A percentile compares a stretch with the other conserved stretches of the same genome.
Conservation (phyloP, 495 filamentous ascomycete species). For the Xylaria bambusicola region DNA sequence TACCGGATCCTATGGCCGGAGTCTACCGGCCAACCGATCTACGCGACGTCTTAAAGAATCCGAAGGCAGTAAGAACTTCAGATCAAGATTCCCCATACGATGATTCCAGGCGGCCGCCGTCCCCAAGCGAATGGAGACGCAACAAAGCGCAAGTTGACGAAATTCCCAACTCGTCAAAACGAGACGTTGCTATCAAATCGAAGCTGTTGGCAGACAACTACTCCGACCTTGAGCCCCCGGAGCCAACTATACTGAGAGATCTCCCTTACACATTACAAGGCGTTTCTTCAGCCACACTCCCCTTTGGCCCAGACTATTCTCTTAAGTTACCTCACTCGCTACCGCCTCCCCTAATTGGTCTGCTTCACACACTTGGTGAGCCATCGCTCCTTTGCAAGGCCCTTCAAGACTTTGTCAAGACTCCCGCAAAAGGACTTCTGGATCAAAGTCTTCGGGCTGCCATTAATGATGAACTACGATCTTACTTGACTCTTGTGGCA, state of each 20-base stretch:
- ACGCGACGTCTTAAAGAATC: constrained; percentile 34
- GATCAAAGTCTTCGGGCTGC: constrained; percentile 92
- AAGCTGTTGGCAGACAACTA: constrained; percentile 54
- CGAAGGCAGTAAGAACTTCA: constrained; percentile 29
- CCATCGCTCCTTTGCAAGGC: constrained; percentile 86
- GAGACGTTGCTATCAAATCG: constrained; percentile 54
- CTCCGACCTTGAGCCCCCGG: constrained; percentile 55
- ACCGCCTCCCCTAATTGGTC: constrained; percentile 80
- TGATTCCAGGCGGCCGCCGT: constrained; percentile 20
- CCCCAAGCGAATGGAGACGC: constrained; percentile 26
- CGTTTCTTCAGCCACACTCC: constrained; percentile 79
- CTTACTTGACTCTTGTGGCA: constrained; percentile 90
- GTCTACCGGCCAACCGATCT: constrained; percentile 34
- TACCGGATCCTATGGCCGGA: constrained; percentile 19
- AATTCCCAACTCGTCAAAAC: constrained; percentile 19
- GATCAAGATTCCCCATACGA: constrained; percentile 23
- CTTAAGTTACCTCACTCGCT: constrained; percentile 75
- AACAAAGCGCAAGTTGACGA: constrained; percentile 26
- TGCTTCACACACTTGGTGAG: constrained; percentile 88
- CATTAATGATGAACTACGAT: constrained; percentile 78
- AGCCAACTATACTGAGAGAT: constrained; percentile 80
- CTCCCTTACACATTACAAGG: constrained; percentile 95
- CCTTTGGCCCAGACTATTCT: constrained; percentile 65
- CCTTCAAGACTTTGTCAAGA: constrained; percentile 77
- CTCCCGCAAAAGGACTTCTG: constrained; percentile 65